Evolutionary conservation across 75 land plant genomes (phyloP).

Genomic region (Picea sitchensis): DNA sequence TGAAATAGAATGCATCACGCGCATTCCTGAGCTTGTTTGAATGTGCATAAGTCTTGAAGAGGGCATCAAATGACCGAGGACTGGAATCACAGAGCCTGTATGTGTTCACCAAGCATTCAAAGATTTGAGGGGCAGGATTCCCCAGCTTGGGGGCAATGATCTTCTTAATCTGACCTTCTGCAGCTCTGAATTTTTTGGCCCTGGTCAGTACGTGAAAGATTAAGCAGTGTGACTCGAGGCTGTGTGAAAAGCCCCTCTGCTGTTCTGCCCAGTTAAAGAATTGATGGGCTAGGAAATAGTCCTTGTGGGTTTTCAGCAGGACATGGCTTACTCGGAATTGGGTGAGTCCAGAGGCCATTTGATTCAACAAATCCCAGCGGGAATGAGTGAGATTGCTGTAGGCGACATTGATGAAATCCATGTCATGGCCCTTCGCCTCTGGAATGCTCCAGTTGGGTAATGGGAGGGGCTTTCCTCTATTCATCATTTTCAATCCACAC

Average conservation of each 20-base stretch:
- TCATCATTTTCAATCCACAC: no score
- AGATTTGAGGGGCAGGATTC: conserved; percentile 29
- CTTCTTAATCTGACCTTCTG: conserved; percentile 33
- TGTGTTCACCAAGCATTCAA: conserved; percentile 33
- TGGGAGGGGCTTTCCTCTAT: no score
- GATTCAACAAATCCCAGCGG: conserved; percentile 38
- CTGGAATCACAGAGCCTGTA: conserved; percentile 54
- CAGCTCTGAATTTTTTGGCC: conserved; percentile 34
- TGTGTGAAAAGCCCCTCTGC: conserved; percentile 15
- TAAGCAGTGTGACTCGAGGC: conserved; percentile 34
- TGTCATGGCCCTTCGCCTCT: conserved; percentile 37
- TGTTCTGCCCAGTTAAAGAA: conserved; percentile 42
- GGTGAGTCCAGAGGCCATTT: conserved; percentile 25
- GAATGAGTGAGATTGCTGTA: conserved; percentile 50
- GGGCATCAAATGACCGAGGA: conserved; percentile 42
- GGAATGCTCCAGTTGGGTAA: conserved; percentile 36
- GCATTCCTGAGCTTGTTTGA: conserved; percentile 50
- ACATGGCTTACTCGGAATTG: conserved; percentile 50
- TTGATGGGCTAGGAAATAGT: conserved; percentile 43
- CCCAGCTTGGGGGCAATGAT: conserved; percentile 15
- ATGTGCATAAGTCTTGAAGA: conserved; percentile 57
- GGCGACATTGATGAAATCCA: conserved; percentile 46
- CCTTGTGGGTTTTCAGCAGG: conserved; percentile 35
- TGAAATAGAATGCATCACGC: conserved; percentile 32
- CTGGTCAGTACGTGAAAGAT: conserved; percentile 57